phyloP scores from a whole-genome alignment of 192 early-diverging fungal genomes.

The Lobosporangium transversale region DNA sequence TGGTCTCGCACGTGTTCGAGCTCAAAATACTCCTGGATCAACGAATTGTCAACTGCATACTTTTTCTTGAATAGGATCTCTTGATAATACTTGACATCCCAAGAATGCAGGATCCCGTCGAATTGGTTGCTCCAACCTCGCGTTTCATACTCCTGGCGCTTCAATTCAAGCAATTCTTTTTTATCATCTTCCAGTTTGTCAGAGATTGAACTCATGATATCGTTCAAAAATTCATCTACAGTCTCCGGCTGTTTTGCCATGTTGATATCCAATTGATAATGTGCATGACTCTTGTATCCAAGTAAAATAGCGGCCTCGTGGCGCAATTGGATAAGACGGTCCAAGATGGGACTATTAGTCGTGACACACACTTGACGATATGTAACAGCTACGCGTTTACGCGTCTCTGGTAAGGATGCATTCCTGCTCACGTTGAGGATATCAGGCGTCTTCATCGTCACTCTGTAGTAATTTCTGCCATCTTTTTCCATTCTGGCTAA shows the following conservation, averaged over 20 bases:
- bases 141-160: slow-evolving; percentile 61
- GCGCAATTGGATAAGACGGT: slow-evolving; percentile 54
- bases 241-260: slow-evolving; percentile 82
- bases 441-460: slow-evolving; percentile 56
- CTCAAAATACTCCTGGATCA: slow-evolving; percentile 82
- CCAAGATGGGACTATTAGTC: slow-evolving; percentile 52
- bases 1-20: slow-evolving; percentile 67
- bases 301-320: slow-evolving; percentile 66
- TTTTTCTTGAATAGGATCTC: slow-evolving; percentile 76
- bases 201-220: slow-evolving; percentile 67
- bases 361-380: slow-evolving; percentile 52
- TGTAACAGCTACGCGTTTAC: slow-evolving; percentile 16
- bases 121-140: slow-evolving; percentile 60
- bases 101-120: slow-evolving; percentile 71
- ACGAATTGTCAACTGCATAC: slow-evolving; percentile 80
- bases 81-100: slow-evolving; percentile 82
- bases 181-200: slow-evolving; percentile 70
- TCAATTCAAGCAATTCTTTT: slow-evolving; percentile 66
- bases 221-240: slow-evolving; percentile 73
- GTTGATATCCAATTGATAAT: slow-evolving; percentile 76
- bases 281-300: slow-evolving; percentile 78
- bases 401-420: slow-evolving; percentile 15
- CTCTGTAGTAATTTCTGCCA: slow-evolving; percentile 71
- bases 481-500: slow-evolving; percentile 18
- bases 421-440: slow-evolving; percentile 37